Conservation (phyloP, 495 filamentous ascomycete genomes). For the Cryomyces antarcticus region DNA sequence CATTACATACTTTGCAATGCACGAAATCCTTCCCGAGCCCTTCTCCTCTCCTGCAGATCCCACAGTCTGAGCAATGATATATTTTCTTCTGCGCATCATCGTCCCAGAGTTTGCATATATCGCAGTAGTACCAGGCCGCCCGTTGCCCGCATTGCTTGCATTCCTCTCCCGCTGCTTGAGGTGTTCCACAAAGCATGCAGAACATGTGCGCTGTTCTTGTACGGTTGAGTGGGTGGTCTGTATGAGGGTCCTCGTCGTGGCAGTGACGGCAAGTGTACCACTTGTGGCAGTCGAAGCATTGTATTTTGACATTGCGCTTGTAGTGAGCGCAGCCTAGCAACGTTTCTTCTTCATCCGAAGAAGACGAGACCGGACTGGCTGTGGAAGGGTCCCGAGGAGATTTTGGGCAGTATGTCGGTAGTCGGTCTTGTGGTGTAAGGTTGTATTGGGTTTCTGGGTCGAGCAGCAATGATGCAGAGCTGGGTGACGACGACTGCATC, state of each 20-base stretch:
- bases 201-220: conserved; percentile 85
- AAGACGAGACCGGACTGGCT: conserved; percentile 20
- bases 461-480: conserved; percentile 16
- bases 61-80: conserved; percentile 93
- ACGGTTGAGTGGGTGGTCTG: conserved; percentile 34
- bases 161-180: conserved; percentile 61
- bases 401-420: conserved; percentile 42
- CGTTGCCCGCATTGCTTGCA: conserved; percentile 58
- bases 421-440: conserved; percentile 49
- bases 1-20: conserved; percentile 69
- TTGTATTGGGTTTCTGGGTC: conserved; percentile 34
- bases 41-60: conserved; percentile 78
- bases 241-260: conserved; percentile 57
- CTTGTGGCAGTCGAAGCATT: conserved; percentile 69
- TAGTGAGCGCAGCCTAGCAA: conserved; percentile 77
- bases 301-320: conserved; percentile 82
- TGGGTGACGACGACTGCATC: conserved; percentile 3
- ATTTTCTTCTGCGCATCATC: conserved; percentile 79
- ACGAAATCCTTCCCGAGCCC: conserved; percentile 91
- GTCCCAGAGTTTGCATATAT: conserved; percentile 92
- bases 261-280: conserved; percentile 97
- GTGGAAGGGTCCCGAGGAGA: background rate
- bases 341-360: conserved; percentile 20
- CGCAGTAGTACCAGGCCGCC: conserved; percentile 84
- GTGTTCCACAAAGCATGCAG: conserved; percentile 84